Evolutionary conservation across 129 eudicot genomes (phyloP), one percentile per base, ranked within the genome.

Genomic region (Ambrosia artemisiifolia): DNA sequence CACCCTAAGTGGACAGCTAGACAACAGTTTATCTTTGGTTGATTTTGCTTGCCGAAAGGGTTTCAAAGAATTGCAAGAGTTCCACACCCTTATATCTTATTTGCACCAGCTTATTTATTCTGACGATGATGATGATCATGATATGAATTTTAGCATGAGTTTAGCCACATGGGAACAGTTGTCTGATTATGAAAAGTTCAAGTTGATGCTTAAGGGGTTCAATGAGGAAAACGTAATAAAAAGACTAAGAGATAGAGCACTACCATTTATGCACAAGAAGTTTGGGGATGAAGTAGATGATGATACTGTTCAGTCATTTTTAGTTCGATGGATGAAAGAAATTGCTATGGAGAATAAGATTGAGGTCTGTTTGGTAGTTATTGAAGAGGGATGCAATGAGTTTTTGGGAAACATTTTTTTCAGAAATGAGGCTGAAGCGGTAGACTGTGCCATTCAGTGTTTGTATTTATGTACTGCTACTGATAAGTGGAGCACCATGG

Each of bases 241-340:
- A 32, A 85, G 77, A 36, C 77, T 94, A 79, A 72, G 78, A 24
- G 81, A 69, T 55, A 88, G 79, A 63, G 98, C 93, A 56, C 72
- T 94, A 69, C 93, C 95, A 33, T 94, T 90, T 60, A 90, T 94
- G 96, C 75, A 66, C 63, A 84, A 82, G 48, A 82, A 64, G 60
- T 43, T 51, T 34, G 77, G 60, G 35, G 83, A 72, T 62, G 85
- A 71, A 19, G 73, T 32, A 59, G 62, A 11, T 8, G 66, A 68
- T 13, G 67, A 63, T 65, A 54, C 63, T 24, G 81, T 49, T 65
- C 85, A 74, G 28, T 89, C 96, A 50, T 94, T 85, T 86, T 77
- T 94, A 67, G 96, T 94, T 76, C 77, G 88, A 69, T 94, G 98
- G 98, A 63, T 94, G 83, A 94, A 85, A 76, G 98, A 90, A 80